Conservation (phyloP, 495 filamentous ascomycete genomes). For the Lepraria neglecta region DNA sequence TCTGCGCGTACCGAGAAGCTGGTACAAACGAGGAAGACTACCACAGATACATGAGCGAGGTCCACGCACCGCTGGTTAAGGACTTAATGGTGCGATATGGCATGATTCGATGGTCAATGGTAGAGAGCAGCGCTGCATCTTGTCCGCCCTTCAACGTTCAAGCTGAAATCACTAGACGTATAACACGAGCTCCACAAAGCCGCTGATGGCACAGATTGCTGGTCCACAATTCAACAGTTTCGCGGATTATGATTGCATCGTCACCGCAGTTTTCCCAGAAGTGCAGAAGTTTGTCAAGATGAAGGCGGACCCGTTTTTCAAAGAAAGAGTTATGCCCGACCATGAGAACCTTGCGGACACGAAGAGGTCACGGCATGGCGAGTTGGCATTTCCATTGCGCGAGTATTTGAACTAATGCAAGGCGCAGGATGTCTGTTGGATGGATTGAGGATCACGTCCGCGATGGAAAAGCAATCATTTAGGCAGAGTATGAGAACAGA, state of each 20-base stretch:
- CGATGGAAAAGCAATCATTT: not conserved
- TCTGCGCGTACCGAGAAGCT: constrained; percentile 38
- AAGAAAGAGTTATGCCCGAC: not conserved
- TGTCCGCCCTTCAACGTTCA: not conserved
- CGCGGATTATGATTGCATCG: not conserved
- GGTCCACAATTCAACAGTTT: not conserved
- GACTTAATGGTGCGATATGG: constrained; percentile 39
- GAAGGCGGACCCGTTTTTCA: constrained; percentile 1
- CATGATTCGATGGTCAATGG: constrained; percentile 30
- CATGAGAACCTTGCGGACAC: constrained; percentile 7
- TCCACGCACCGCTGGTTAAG: constrained; percentile 34
- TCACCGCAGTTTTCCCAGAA: not conserved
- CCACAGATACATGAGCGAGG: constrained; percentile 35
- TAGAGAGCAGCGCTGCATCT: not conserved
- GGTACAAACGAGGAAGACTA: constrained; percentile 42
- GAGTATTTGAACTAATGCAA: not conserved
- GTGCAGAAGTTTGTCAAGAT: not conserved
- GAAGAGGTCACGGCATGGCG: not conserved
- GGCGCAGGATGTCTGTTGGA: not conserved
- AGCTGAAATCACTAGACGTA: not conserved
- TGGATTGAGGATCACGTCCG: not conserved
- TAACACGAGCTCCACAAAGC: not conserved
- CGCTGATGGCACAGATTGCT: not conserved
- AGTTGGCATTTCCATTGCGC: too few species aligned
- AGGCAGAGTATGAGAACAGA: not conserved